Evolutionary conservation across 2,329 filamentous ascomycete species (phyloP).

Genomic region (Metarhizium humberi): DNA sequence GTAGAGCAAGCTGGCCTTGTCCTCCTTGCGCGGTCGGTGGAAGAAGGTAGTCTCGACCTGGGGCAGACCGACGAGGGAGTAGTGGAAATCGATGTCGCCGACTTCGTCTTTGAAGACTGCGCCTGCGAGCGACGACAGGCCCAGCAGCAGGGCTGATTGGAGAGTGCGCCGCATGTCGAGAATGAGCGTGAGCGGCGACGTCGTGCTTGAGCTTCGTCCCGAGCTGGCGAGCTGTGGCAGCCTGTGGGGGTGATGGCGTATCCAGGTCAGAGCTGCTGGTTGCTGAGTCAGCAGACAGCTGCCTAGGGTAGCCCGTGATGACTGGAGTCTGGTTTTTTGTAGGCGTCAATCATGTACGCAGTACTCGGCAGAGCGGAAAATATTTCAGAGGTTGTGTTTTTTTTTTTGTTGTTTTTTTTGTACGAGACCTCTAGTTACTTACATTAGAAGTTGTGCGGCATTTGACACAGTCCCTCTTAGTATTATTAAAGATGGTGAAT

Average conservation of each 20-base stretch:
- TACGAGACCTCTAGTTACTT: no score
- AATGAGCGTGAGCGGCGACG: constrained; percentile 1
- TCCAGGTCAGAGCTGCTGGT: no score
- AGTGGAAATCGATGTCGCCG: constrained; percentile 85
- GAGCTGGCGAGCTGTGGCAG: not conserved
- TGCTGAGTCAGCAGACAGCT: not conserved
- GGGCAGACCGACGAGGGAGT: constrained; percentile 77
- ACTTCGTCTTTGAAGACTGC: constrained; percentile 89
- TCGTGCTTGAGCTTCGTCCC: constrained; percentile 5
- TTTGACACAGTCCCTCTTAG: no score
- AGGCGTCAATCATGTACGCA: no score
- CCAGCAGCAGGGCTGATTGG: constrained; percentile 27
- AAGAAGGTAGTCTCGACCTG: constrained; percentile 85
- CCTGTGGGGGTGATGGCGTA: not conserved
- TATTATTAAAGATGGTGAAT: no score
- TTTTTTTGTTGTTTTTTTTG: no score
- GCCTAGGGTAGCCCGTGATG: not conserved
- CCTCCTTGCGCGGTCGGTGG: constrained; percentile 72
- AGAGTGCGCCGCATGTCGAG: constrained; percentile 26
- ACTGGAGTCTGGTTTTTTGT: no score
- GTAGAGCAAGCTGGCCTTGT: constrained; percentile 84
- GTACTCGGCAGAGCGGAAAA: no score
- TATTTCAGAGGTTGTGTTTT: no score
- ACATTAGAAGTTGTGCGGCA: no score
- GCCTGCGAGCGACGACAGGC: constrained; percentile 30